These are phyloP conservation scores for Alisma plantagoaquatica DNA, from an alignment of 106 monocot genomes.

Conservation along the genomic window DNA sequence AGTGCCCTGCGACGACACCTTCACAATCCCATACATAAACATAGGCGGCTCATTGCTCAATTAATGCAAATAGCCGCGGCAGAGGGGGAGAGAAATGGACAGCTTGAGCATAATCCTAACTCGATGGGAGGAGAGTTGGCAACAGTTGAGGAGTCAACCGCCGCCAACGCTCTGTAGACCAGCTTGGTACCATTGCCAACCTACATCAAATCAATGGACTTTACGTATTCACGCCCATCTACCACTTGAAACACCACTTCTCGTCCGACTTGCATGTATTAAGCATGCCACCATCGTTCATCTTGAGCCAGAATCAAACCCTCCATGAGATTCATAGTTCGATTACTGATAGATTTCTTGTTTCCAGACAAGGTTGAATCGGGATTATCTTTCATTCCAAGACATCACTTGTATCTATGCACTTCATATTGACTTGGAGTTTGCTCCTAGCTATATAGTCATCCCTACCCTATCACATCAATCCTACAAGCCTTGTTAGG, in stretches of 20 bases:
- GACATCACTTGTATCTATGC: background rate
- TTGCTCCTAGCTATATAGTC: conserved; percentile 5
- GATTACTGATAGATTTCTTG: conserved; percentile 7
- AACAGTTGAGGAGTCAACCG: too few relatives aligned
- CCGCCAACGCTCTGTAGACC: too few relatives aligned
- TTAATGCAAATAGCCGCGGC: too few relatives aligned
- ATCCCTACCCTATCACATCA: conserved; percentile 15
- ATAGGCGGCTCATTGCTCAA: too few relatives aligned
- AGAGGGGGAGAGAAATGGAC: too few relatives aligned
- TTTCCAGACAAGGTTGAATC: conserved; percentile 4
- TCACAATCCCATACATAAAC: too few relatives aligned
- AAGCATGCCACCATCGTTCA: conserved; percentile 12
- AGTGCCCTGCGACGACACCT: too few relatives aligned
- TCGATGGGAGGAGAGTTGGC: too few relatives aligned
- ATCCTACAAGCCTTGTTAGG: conserved; percentile 7
- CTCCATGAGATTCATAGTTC: conserved; percentile 7
- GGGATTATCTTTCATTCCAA: conserved; percentile 7
- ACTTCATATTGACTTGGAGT: background rate
- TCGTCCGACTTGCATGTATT: conserved; percentile 5
- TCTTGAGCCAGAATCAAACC: conserved; percentile 4
- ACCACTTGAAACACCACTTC: conserved; percentile 9
- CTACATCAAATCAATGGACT: too few relatives aligned
- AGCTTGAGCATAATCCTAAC: too few relatives aligned
- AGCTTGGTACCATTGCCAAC: too few relatives aligned
- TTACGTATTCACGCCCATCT: too few relatives aligned